phyloP scores from a whole-genome alignment of 768 basidiomycete species.

The Agrocybe pediades region DNA sequence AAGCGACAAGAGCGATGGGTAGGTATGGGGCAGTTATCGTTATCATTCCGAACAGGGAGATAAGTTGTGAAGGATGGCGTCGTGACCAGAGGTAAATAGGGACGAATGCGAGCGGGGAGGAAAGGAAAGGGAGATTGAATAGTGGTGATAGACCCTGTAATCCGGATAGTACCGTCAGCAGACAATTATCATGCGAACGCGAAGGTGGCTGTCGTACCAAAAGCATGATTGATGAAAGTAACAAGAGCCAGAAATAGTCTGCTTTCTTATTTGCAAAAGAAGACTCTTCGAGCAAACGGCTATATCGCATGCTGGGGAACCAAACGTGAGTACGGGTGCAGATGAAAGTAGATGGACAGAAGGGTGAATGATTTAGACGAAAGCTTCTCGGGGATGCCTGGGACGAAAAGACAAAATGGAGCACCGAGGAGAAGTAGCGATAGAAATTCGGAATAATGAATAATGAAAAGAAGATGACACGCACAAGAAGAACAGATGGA shows the following conservation, averaged over 20 bases:
- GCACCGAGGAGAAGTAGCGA: neutral
- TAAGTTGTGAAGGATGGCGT: conserved; percentile 91
- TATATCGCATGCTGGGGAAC: conserved; percentile 87
- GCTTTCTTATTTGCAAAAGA: conserved; percentile 90
- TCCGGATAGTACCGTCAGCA: conserved; percentile 4
- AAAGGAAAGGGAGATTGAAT: conserved; percentile 91
- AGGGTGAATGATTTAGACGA: neutral
- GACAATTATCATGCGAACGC: neutral
- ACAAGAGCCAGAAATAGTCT: conserved; percentile 94
- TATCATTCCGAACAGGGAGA: conserved; percentile 92
- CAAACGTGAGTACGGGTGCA: neutral
- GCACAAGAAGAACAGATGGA: conserved; percentile 99
- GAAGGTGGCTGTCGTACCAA: conserved; percentile 55
- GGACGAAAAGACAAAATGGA: neutral
- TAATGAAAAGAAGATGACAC: conserved; percentile 28
- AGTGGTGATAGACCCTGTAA: conserved; percentile 79
- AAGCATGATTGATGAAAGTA: conserved; percentile 82
- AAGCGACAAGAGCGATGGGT: conserved; percentile 85
- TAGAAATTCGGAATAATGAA: neutral
- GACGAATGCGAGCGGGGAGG: conserved; percentile 90
- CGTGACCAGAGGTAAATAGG: conserved; percentile 98
- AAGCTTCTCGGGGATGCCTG: neutral
- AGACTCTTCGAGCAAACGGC: conserved; percentile 95
- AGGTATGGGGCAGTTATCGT: conserved; percentile 97
- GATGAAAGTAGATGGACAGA: neutral